phyloP scores from a whole-genome alignment of 495 filamentous ascomycete species.

The Neurospora africana region DNA sequence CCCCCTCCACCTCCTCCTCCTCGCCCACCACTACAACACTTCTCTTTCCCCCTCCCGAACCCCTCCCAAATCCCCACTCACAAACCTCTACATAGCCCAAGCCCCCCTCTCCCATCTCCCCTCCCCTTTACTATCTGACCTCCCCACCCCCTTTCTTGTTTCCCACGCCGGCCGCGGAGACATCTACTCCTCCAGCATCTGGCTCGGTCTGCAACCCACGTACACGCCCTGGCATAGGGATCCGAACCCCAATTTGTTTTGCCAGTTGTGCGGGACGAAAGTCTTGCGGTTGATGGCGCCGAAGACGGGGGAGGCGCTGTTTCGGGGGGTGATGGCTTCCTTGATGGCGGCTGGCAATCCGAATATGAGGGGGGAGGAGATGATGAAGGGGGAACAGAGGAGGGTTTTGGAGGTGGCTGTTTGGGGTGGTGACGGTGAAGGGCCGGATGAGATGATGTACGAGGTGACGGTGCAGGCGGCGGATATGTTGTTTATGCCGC shows the following conservation, averaged over 20 bases:
- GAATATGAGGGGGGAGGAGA: conserved; percentile 68
- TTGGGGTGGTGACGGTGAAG: conserved; percentile 42
- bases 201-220: conserved; percentile 78
- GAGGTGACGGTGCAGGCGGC: conserved; percentile 51
- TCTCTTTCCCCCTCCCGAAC: conserved; percentile 46
- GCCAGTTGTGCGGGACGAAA: conserved; percentile 71
- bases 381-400: conserved; percentile 76
- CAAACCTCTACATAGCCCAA: conserved; percentile 73
- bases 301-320: conserved; percentile 46
- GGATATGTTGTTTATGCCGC: conserved; percentile 79
- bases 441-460: conserved; percentile 10
- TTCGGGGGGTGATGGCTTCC: conserved; percentile 41
- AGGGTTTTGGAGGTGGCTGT: conserved; percentile 54
- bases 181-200: conserved; percentile 75
- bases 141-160: conserved; percentile 60
- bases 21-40: neutral
- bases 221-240: conserved; percentile 85
- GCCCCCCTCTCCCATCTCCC: conserved; percentile 59
- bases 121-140: conserved; percentile 44
- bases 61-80: conserved; percentile 19
- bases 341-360: conserved; percentile 32
- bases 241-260: conserved; percentile 89
- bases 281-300: conserved; percentile 60
- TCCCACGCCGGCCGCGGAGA: conserved; percentile 52
- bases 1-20: conserved; percentile 24